Conservation (phyloP, 257 asterid genomes). For the Ophiorrhiza pumila region DNA sequence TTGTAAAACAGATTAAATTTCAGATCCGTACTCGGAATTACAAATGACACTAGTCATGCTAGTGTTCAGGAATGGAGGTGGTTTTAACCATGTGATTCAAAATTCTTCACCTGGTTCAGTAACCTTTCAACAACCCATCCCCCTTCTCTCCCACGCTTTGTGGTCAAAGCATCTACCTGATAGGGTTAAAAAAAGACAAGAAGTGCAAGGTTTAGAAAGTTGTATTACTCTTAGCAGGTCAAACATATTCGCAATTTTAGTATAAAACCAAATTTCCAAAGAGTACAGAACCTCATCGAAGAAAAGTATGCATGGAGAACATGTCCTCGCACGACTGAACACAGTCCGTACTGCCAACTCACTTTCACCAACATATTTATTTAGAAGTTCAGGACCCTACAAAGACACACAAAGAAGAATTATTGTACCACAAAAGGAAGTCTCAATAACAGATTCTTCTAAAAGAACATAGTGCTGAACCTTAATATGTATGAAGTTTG, state of each 20-base stretch:
- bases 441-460: constrained; percentile 7
- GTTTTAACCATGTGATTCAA: neutral
- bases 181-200: constrained; percentile 2
- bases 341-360: constrained; percentile 75
- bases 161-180: constrained; percentile 82
- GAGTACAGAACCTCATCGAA: constrained; percentile 64
- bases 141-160: constrained; percentile 74
- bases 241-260: neutral
- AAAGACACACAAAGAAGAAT: constrained; percentile 18
- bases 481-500: constrained; percentile 87
- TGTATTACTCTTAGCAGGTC: neutral
- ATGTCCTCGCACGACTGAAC: constrained; percentile 87
- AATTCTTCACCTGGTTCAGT: constrained; percentile 55
- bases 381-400: constrained; percentile 91
- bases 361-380: constrained; percentile 92
- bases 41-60: neutral
- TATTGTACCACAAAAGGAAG: neutral
- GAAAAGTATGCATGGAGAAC: constrained; percentile 93
- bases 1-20: constrained; percentile 10
- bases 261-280: neutral
- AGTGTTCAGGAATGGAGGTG: neutral
- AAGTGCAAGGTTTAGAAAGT: neutral
- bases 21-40: constrained; percentile 2
- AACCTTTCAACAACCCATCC: constrained; percentile 77
- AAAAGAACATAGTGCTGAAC: constrained; percentile 32